A percentile compares a stretch with the other conserved stretches of the same genome.
Evolutionary conservation across 495 filamentous ascomycete species (phyloP).

Genomic region (Penicillium turbatum): DNA sequence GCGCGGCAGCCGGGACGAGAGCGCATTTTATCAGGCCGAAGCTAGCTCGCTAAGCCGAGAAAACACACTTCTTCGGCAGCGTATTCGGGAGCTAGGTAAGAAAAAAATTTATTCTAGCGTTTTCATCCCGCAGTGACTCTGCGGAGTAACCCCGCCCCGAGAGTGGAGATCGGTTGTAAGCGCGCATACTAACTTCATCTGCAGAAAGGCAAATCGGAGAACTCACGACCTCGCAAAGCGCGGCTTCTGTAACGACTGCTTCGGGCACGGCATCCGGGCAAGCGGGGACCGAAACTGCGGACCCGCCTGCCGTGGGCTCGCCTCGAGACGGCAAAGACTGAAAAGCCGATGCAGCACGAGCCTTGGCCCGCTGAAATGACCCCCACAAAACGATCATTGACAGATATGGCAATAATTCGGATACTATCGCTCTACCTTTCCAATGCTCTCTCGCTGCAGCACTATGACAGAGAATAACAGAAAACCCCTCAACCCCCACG

Average conservation of each 20-base stretch:
- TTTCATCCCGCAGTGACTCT: background rate
- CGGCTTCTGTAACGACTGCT: conserved; percentile 9
- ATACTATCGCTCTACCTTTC: background rate
- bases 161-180: background rate
- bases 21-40: conserved; percentile 87
- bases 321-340: conserved; percentile 22
- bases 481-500: background rate
- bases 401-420: background rate
- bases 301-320: conserved; percentile 24
- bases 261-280: conserved; percentile 19
- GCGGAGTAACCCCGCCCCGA: conserved; percentile 4
- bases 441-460: background rate
- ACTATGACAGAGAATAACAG: background rate
- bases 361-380: background rate
- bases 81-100: conserved; percentile 72
- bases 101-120: background rate
- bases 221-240: conserved; percentile 17
- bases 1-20: conserved; percentile 64
- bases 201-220: conserved; percentile 38
- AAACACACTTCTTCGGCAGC: conserved; percentile 85
- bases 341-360: background rate
- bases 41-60: conserved; percentile 80
- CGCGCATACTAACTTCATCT: background rate
- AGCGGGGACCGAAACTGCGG: conserved; percentile 22
- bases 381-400: background rate